phyloP scores from a whole-genome alignment of 2,329 filamentous ascomycete species.

The Apiospora koreana region DNA sequence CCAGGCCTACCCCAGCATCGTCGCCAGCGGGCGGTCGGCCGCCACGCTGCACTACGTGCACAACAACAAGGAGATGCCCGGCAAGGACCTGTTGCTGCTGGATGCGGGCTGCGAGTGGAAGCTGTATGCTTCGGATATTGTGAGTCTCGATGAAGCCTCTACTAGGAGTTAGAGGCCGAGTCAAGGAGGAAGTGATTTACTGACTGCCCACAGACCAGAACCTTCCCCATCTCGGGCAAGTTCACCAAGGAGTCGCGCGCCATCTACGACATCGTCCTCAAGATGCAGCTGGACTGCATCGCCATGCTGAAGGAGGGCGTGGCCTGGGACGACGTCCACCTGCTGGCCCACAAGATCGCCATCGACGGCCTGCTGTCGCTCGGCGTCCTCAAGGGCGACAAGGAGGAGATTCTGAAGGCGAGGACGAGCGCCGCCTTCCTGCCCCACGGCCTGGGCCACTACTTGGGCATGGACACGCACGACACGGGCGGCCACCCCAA shows the following conservation, averaged over 20 bases:
- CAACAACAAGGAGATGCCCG: slow-evolving; percentile 69
- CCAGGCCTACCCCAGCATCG: slow-evolving; percentile 86
- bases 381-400: slow-evolving; percentile 70
- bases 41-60: slow-evolving; percentile 87
- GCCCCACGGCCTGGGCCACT: slow-evolving; percentile 88
- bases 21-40: slow-evolving; percentile 76
- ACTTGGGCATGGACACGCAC: slow-evolving; percentile 90
- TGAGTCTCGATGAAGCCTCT: slow-evolving; percentile 34
- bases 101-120: slow-evolving; percentile 81
- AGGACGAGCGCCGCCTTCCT: slow-evolving; percentile 89
- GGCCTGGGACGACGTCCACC: slow-evolving; percentile 79
- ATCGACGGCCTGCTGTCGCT: slow-evolving; percentile 77
- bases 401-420: slow-evolving; percentile 72
- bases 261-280: slow-evolving; percentile 81
- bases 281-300: slow-evolving; percentile 84
- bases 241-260: slow-evolving; percentile 70
- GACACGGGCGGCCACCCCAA: slow-evolving; percentile 80
- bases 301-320: slow-evolving; percentile 71
- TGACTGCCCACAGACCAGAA: slow-evolving; percentile 64
- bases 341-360: slow-evolving; percentile 77
- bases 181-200: not conserved
- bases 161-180: not conserved
- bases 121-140: slow-evolving; percentile 71
- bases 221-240: slow-evolving; percentile 76
- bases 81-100: slow-evolving; percentile 76